These are phyloP conservation scores for Lepidium africanum DNA, from an alignment of 345 rosid species.

Conservation along the genomic window DNA sequence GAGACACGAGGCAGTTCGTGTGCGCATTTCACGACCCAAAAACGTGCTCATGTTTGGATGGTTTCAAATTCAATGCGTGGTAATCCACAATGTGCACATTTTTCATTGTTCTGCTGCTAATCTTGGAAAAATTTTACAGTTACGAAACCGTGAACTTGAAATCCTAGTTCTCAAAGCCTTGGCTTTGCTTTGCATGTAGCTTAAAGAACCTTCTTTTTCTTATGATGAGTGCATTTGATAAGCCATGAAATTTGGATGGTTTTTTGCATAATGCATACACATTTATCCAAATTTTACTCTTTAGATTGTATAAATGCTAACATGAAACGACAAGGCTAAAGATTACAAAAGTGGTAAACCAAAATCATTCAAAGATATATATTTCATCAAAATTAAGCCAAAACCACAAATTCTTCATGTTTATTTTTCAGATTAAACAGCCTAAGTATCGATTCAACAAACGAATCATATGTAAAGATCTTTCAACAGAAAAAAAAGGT, in stretches of 20 bases:
- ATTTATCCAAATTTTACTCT: background rate
- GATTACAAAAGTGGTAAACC: background rate
- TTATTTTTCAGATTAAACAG: background rate
- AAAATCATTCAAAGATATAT: constrained; percentile 8
- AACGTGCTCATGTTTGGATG: background rate
- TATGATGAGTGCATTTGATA: background rate
- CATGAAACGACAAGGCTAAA: background rate
- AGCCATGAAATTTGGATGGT: background rate
- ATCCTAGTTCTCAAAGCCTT: background rate
- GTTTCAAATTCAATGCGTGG: background rate
- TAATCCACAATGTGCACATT: background rate
- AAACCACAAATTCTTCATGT: constrained; percentile 11
- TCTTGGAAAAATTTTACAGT: background rate
- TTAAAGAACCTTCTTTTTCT: background rate
- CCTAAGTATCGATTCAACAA: constrained; percentile 18
- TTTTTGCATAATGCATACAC: background rate
- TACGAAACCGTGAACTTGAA: background rate
- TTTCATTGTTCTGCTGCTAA: background rate
- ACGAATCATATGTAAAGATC: constrained; percentile 4
- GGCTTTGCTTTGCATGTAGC: background rate
- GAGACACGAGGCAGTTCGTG: no score
- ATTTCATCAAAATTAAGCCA: background rate
- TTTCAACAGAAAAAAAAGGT: background rate
- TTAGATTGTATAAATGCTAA: no score
- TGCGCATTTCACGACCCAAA: background rate